Evolutionary conservation across 768 basidiomycete genomes (phyloP), one percentile per base, ranked within the genome.

Genomic region (Mrakia hoshinonis): DNA sequence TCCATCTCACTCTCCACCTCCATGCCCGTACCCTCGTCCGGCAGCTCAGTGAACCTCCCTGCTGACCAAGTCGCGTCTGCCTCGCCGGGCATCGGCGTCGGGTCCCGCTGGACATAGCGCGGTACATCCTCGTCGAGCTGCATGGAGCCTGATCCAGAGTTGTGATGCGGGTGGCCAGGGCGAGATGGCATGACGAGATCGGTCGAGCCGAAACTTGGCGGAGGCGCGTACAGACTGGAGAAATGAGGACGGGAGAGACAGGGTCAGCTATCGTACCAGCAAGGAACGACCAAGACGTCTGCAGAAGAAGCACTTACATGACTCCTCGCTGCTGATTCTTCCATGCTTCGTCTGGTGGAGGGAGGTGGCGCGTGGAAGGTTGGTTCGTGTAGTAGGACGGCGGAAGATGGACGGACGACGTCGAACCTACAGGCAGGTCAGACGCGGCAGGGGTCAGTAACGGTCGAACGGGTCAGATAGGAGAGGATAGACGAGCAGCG

Each of bases 1-100:
- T 61, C 58, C 58, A 61, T 61, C 58, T 38, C 58, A 20, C 58
- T 38, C 58, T 34, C 58, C 24, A 31, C 54, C 13, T 34, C 54
- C 54, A 55, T 34, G 0, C 34, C 55, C 26, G 29, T 31, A 3
- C 36, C 58, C 58, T 61, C 58, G 22, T 61, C 58, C 2, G 58
- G 34, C 13, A 61, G 31, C 58, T 61, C 58, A 1, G 58, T 61
- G 22, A 61, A 36, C 31, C 58, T 61, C 58, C 31, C 58, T 61
- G 31, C 58, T 18, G 55, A 18, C 55, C 55, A 58, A 18, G 55
- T 22, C 34, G 31, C 29, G 55, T 20, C 26, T 11, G 31, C 55
- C 34, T 34, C 12, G 1, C 34, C 58, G 34, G 31, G 34, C 31
- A 22, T 9, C 15, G 18, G 20, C 34, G 36, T 61, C 34, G 36